Evolutionary conservation across 108 stramenopile genomes (phyloP).

Genomic region (Parietichytrium sp.): DNA sequence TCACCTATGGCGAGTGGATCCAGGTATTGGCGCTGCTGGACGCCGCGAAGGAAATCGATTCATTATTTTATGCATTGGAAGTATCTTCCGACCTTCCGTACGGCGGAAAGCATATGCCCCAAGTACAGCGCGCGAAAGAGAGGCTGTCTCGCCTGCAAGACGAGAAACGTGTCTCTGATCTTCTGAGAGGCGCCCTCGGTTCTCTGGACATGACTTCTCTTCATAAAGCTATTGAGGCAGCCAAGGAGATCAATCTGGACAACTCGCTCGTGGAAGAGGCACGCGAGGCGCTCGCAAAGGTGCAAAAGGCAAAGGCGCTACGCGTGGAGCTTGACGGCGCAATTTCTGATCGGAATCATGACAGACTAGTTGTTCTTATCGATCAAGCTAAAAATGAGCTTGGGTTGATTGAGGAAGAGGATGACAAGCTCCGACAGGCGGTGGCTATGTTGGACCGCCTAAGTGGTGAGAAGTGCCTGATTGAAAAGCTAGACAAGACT

Average conservation of each 20-base stretch:
- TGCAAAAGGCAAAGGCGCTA: slow-evolving; percentile 48
- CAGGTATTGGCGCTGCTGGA: slow-evolving; percentile 44
- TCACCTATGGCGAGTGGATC: slow-evolving; percentile 32
- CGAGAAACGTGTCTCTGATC: slow-evolving; percentile 39
- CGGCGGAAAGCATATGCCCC: slow-evolving; percentile 45
- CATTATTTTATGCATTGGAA: slow-evolving; percentile 31
- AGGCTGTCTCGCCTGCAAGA: slow-evolving; percentile 46
- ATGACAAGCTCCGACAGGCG: not conserved
- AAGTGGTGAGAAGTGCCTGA: not conserved
- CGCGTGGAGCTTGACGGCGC: slow-evolving; percentile 41
- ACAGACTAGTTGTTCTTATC: slow-evolving; percentile 46
- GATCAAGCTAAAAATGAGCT: slow-evolving; percentile 13
- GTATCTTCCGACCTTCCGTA: slow-evolving; percentile 47
- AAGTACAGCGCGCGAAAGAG: slow-evolving; percentile 46
- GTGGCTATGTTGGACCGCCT: not conserved
- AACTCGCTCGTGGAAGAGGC: not conserved
- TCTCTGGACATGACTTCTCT: slow-evolving; percentile 44
- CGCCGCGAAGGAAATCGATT: slow-evolving; percentile 44
- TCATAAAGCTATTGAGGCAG: slow-evolving; percentile 43
- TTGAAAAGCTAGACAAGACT: not conserved
- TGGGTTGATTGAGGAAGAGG: not conserved
- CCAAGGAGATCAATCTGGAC: not conserved
- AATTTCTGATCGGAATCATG: slow-evolving; percentile 44
- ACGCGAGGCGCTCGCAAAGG: not conserved
- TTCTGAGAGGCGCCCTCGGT: slow-evolving; percentile 45